phyloP scores from a whole-genome alignment of 306 rosid species.

The Gastrolobium villosum region DNA sequence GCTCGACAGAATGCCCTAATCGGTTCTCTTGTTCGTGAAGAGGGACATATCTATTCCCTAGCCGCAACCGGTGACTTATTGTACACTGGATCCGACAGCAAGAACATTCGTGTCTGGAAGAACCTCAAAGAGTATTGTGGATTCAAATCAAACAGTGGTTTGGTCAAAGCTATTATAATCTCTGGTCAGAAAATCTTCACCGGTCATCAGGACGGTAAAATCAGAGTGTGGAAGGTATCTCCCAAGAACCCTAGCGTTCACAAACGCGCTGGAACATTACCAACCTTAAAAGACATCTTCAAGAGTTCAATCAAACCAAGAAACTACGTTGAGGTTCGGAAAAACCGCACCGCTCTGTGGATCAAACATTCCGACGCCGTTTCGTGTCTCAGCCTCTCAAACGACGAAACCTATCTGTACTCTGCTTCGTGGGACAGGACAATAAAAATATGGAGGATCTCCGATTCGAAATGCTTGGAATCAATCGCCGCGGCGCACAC shows the following conservation, averaged over 20 bases:
- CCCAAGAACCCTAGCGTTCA: conserved; percentile 63
- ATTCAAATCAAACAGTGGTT: conserved; percentile 86
- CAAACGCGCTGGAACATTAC: conserved; percentile 87
- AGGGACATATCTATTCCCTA: conserved; percentile 90
- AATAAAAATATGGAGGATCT: conserved; percentile 79
- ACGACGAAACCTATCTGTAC: conserved; percentile 58
- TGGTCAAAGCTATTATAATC: conserved; percentile 83
- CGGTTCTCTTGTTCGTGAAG: conserved; percentile 80
- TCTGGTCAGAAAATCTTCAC: conserved; percentile 79
- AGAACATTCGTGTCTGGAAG: conserved; percentile 97
- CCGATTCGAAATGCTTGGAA: conserved; percentile 77
- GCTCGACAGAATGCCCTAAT: conserved; percentile 48
- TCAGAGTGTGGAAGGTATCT: conserved; percentile 84
- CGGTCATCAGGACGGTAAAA: conserved; percentile 94
- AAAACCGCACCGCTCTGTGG: conserved; percentile 75
- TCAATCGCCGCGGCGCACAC: conserved; percentile 79
- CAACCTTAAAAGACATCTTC: conserved; percentile 81
- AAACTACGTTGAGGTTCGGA: conserved; percentile 71
- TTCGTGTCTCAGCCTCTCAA: conserved; percentile 74
- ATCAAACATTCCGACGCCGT: conserved; percentile 89
- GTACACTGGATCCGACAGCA: conserved; percentile 95
- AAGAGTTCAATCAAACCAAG: conserved; percentile 83
- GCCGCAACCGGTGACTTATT: conserved; percentile 76
- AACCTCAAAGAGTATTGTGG: conserved; percentile 77
- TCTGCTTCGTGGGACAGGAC: conserved; percentile 92